These are phyloP conservation scores for Coprinopsis sp. DNA, from an alignment of 768 basidiomycete species.

Conservation along the genomic window DNA sequence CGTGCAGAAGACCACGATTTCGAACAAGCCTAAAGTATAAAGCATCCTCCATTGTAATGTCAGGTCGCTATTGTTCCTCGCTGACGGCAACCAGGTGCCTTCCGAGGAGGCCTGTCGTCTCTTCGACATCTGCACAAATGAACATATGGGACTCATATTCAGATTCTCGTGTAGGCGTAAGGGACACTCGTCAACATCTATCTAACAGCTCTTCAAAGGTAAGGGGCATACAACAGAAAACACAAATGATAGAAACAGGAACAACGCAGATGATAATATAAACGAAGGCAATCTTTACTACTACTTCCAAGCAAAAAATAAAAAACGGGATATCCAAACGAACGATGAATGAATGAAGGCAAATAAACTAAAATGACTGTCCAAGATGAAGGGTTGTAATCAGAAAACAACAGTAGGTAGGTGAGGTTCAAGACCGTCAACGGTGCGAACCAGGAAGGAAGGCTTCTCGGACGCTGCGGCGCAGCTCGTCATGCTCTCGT, in stretches of 20 bases:
- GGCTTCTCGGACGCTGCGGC: slow-evolving; percentile 79
- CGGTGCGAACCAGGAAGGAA: slow-evolving; percentile 64
- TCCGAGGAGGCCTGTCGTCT: too few relatives aligned
- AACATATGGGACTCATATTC: too few relatives aligned
- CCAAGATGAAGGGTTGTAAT: slow-evolving; percentile 5
- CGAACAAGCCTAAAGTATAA: too few relatives aligned
- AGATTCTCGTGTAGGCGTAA: too few relatives aligned
- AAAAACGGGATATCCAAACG: slow-evolving; percentile 12
- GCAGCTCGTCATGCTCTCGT: slow-evolving; percentile 74
- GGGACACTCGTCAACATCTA: too few relatives aligned
- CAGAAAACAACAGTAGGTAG: slow-evolving; percentile 13
- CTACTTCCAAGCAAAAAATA: neutral
- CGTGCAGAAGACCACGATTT: too few relatives aligned
- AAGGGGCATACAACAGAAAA: neutral
- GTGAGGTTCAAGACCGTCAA: slow-evolving; percentile 21
- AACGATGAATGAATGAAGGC: slow-evolving; percentile 8
- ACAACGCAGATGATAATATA: neutral
- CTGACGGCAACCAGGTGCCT: too few relatives aligned
- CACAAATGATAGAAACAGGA: neutral
- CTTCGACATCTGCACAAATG: too few relatives aligned
- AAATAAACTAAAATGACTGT: slow-evolving; percentile 17
- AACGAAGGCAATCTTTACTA: too few relatives aligned
- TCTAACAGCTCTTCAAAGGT: neutral
- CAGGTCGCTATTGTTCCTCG: too few relatives aligned
- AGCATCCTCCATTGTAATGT: too few relatives aligned